Evolutionary conservation across 1,139 yeast species (phyloP), one percentile per base, ranked within the genome.

Genomic region (Pichia sp.): DNA sequence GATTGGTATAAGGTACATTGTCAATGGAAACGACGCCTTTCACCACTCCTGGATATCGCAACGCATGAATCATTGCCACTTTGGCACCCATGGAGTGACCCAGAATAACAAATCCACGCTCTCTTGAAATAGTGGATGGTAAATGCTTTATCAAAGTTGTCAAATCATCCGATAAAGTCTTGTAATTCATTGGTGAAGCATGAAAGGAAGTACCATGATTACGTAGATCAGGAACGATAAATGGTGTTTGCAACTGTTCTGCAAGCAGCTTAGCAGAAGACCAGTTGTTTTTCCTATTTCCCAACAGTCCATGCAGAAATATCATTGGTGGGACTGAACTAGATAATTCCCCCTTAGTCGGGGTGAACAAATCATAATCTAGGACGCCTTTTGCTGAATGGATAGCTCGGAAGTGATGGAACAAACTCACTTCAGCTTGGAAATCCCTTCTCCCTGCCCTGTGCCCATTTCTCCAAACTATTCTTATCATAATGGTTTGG

Each of bases 11-110:
- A 0, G 98, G 97, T 0, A 94, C 81, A 55, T 87, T 91, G 53
- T 91, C 98, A 6, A 91, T 93, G 6, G 88, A 66, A 11, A 88
- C 73, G 28, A 86, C 55, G 61, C 76, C 72, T 32, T 69, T 65
- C 1, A 83, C 77, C 15, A 76, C 46, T 2, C 76, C 72, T 0
- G 94, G 94, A 25, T 74, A 65, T 34, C 84, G 66, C 39, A 91
- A 62, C 0, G 87, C 82, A 15, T 83, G 67, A 0, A 87, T 81
- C 96, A 91, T 85, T 4, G 83, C 95, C 0, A 88, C 72, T 53
- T 91, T 88, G 6, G 95, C 97, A 6, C 98, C 97, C 96, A 88
- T 86, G 0, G 96, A 87, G 56, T 88, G 97, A 3, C 97, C 98
- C 29, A 88, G 66, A 19, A 91, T 22, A 6, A 31, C 24, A 0